Conservation (phyloP, 768 basidiomycete genomes). For the Suillus occidentalis region DNA sequence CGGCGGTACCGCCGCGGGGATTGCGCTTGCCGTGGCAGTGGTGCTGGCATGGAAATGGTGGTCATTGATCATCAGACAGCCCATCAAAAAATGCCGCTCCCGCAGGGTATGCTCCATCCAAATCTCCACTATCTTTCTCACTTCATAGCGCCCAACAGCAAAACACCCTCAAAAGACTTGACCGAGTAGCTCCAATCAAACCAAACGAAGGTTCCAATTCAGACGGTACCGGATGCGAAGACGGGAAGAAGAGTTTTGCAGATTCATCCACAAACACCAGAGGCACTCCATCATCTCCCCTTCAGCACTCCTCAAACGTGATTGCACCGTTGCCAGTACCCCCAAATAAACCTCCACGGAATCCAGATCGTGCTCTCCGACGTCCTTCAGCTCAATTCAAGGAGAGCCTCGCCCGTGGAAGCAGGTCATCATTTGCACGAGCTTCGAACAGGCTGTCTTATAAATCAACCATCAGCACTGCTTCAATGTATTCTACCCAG, state of each 20-base stretch:
- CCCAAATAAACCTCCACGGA: neutral
- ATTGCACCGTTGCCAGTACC: neutral
- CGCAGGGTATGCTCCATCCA: neutral
- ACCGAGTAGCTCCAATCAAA: neutral
- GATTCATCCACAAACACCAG: neutral
- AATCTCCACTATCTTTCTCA: neutral
- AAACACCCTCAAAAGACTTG: neutral
- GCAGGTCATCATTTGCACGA: neutral
- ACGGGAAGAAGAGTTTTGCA: neutral
- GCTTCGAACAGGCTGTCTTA: constrained; percentile 8
- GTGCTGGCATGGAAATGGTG: constrained; percentile 48
- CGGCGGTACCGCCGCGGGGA: constrained; percentile 50
- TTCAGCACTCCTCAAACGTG: neutral
- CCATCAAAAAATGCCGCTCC: neutral
- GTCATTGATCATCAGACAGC: constrained; percentile 24
- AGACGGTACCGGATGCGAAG: neutral
- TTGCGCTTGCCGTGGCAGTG: constrained; percentile 42
- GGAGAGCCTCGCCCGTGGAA: neutral
- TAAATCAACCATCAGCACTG: constrained; percentile 33
- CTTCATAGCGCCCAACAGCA: constrained; percentile 2
- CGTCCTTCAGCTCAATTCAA: neutral
- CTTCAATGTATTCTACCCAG: constrained; percentile 37
- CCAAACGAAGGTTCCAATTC: neutral
- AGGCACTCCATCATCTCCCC: neutral
- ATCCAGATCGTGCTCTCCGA: neutral